Percentiles rank a stretch among this genome's conserved stretches.
Conservation (phyloP, 306 rosid species). For the Sindora glabra region DNA sequence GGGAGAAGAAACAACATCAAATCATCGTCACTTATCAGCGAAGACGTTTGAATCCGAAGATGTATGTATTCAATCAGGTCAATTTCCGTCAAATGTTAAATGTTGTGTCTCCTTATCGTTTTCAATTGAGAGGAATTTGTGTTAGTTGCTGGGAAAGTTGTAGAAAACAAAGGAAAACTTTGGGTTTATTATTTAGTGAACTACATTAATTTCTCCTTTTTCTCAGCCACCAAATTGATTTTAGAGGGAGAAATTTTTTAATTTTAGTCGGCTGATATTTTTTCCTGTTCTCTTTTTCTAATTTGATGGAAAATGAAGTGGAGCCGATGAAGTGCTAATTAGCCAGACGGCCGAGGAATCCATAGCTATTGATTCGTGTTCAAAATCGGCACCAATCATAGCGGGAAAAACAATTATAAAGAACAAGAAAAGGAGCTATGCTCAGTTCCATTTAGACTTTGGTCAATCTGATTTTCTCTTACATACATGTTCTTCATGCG, state of each 20-base stretch:
- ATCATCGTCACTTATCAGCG: conserved; percentile 42
- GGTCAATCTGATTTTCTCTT: conserved; percentile 76
- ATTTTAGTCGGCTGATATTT: not conserved
- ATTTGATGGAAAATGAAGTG: conserved; percentile 1
- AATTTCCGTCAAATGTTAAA: not conserved
- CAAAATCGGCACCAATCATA: not conserved
- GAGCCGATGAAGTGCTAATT: not conserved
- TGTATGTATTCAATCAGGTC: conserved; percentile 5
- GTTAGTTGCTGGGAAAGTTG: not conserved
- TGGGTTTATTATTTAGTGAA: not conserved
- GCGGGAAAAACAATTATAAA: conserved; percentile 30
- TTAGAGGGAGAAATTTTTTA: not conserved
- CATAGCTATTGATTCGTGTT: not conserved
- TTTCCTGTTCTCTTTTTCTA: too few relatives aligned
- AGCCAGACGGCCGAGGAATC: not conserved
- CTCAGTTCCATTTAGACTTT: conserved; percentile 66
- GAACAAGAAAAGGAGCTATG: conserved; percentile 85
- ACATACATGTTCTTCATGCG: conserved; percentile 49
- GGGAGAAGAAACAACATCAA: conserved; percentile 51
- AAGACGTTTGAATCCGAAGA: conserved; percentile 21
- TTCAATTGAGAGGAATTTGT: not conserved
- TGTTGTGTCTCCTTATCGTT: not conserved
- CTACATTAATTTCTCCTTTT: too few relatives aligned
- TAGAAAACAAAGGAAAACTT: not conserved
- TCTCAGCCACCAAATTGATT: not conserved